Evolutionary conservation across 805 yeast species (phyloP).

Genomic region (Candida koratica): DNA sequence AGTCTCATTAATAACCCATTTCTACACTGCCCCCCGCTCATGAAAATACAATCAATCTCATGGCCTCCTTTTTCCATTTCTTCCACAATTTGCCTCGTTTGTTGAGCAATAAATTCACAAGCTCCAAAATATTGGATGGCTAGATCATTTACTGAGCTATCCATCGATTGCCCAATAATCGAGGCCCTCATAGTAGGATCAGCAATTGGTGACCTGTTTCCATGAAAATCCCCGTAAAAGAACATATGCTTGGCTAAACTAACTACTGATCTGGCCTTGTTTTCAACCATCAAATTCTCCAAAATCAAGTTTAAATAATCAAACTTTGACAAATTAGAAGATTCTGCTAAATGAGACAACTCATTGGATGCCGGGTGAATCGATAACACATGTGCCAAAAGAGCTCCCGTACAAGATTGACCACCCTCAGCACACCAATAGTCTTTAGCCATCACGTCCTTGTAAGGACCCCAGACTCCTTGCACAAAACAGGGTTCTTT

Average conservation of each 20-base stretch:
- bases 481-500: slow-evolving; percentile 82
- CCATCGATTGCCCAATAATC: slow-evolving; percentile 91
- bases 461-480: slow-evolving; percentile 99
- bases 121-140: slow-evolving; percentile 88
- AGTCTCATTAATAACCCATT: slow-evolving; percentile 85
- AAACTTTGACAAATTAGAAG: slow-evolving; percentile 68
- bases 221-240: slow-evolving; percentile 95
- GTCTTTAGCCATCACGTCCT: slow-evolving; percentile 85
- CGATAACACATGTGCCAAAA: slow-evolving; percentile 79
- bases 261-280: slow-evolving; percentile 66
- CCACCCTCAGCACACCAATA: slow-evolving; percentile 99
- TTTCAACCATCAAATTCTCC: slow-evolving; percentile 58
- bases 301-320: slow-evolving; percentile 76
- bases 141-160: slow-evolving; percentile 73
- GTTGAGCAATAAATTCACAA: slow-evolving; percentile 96
- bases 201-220: slow-evolving; percentile 96
- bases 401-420: slow-evolving; percentile 96
- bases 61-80: slow-evolving; percentile 82
- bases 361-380: slow-evolving; percentile 86
- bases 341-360: slow-evolving; percentile 61
- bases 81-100: slow-evolving; percentile 91
- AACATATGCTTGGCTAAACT: slow-evolving; percentile 79
- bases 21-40: slow-evolving; percentile 97
- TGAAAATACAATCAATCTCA: slow-evolving; percentile 65
- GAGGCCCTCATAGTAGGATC: slow-evolving; percentile 91